These are phyloP conservation scores for Filosporella fistucella DNA, from an alignment of 495 filamentous ascomycete genomes.

Conservation along the genomic window DNA sequence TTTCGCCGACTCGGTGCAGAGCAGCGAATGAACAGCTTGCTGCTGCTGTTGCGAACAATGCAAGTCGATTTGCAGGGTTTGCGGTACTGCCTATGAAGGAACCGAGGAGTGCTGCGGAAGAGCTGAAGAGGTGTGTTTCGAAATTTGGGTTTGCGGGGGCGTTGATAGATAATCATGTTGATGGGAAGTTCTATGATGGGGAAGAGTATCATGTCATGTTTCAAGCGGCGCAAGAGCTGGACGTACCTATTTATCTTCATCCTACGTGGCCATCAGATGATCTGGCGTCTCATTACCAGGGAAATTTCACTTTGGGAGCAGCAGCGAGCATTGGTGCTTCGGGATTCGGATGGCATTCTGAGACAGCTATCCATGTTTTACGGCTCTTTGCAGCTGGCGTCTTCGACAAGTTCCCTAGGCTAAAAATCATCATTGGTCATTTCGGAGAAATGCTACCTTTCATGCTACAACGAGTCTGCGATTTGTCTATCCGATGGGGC, in stretches of 20 bases:
- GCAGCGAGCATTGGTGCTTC: conserved; percentile 27
- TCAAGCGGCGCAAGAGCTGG: conserved; percentile 40
- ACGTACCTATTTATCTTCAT: conserved; percentile 57
- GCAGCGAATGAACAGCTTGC: conserved; percentile 51
- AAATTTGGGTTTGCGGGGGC: conserved; percentile 49
- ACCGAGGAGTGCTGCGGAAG: conserved; percentile 38
- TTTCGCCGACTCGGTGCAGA: conserved; percentile 28
- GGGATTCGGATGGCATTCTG: conserved; percentile 38
- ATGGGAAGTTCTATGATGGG: conserved; percentile 2
- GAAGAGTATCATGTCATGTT: conserved; percentile 32
- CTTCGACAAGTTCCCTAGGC: conserved; percentile 50
- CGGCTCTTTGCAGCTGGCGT: conserved; percentile 9
- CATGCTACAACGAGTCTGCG: conserved; percentile 48
- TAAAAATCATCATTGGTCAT: conserved; percentile 62
- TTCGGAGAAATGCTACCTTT: conserved; percentile 62
- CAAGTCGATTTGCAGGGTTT: conserved; percentile 47
- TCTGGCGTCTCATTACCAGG: conserved; percentile 31
- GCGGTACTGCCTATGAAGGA: conserved; percentile 40
- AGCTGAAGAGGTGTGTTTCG: conserved; percentile 44
- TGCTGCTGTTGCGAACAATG: conserved; percentile 35
- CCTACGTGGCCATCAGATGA: conserved; percentile 38
- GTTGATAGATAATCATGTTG: conserved; percentile 43
- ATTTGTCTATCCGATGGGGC: conserved; percentile 50
- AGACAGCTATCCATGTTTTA: conserved; percentile 33
- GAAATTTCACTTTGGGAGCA: conserved; percentile 38